phyloP scores from a whole-genome alignment of 345 rosid genomes.

The Boechera stricta region DNA sequence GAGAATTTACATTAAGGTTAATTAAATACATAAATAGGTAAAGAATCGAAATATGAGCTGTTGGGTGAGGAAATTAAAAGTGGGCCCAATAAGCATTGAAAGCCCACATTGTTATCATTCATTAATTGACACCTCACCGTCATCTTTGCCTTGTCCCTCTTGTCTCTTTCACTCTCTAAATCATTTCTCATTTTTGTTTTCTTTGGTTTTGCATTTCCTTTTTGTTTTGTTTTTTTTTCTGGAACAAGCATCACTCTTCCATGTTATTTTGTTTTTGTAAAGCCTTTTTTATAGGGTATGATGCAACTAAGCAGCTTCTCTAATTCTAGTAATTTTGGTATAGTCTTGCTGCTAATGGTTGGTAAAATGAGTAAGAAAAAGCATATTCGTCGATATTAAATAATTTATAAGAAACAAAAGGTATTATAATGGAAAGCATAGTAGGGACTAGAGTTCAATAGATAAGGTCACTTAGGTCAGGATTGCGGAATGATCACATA shows the following conservation, averaged over 20 bases:
- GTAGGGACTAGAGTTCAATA: conserved; percentile 35
- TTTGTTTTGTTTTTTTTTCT: conserved; percentile 12
- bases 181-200: conserved; percentile 33
- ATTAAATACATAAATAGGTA: conserved; percentile 10
- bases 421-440: conserved; percentile 13
- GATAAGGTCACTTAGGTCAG: conserved; percentile 27
- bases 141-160: conserved; percentile 38
- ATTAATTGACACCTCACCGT: conserved; percentile 44
- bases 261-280: not conserved
- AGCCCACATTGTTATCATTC: conserved; percentile 43
- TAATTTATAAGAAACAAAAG: conserved; percentile 18
- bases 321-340: not conserved
- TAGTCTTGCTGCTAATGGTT: conserved; percentile 26
- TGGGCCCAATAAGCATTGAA: conserved; percentile 40
- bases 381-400: not conserved
- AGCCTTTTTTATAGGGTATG: not conserved
- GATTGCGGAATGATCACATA: conserved; percentile 32
- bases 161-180: conserved; percentile 43
- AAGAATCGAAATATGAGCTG: conserved; percentile 34
- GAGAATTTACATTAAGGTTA: not conserved
- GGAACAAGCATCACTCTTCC: conserved; percentile 9
- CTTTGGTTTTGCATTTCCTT: conserved; percentile 30
- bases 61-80: conserved; percentile 39
- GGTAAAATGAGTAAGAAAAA: not conserved
- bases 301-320: not conserved